phyloP scores from a whole-genome alignment of 176 grass and related monocot species.

The Triticum timopheevii region DNA sequence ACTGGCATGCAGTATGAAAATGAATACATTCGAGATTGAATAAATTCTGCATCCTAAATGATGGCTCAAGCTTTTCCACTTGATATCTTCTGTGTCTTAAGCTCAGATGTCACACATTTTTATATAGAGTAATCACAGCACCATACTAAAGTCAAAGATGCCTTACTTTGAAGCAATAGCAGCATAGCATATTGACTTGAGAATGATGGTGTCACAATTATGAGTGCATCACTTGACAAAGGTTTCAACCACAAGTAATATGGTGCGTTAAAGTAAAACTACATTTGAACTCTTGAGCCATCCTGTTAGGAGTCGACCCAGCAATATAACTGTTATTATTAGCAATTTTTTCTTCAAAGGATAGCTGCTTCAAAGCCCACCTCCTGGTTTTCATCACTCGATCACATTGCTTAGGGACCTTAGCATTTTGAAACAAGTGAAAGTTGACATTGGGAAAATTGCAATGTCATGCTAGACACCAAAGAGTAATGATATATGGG shows the following conservation, averaged over 20 bases:
- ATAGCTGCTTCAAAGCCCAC: no score
- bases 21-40: neutral
- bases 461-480: neutral
- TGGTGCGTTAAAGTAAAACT: neutral
- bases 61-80: neutral
- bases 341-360: neutral
- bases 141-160: neutral
- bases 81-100: neutral
- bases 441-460: conserved; percentile 17
- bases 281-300: neutral
- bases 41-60: neutral
- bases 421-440: neutral
- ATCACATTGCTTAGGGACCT: no score
- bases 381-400: no score
- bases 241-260: neutral
- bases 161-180: conserved; percentile 1
- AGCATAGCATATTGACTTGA: neutral
- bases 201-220: neutral
- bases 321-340: neutral
- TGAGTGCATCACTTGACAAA: conserved; percentile 8
- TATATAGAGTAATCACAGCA: neutral
- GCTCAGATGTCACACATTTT: neutral
- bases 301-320: neutral
- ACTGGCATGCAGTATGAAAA: conserved; percentile 16
- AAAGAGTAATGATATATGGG: neutral